Evolutionary conservation across 176 grass and related monocot genomes (phyloP).

Genomic region (Zizania latifolia): DNA sequence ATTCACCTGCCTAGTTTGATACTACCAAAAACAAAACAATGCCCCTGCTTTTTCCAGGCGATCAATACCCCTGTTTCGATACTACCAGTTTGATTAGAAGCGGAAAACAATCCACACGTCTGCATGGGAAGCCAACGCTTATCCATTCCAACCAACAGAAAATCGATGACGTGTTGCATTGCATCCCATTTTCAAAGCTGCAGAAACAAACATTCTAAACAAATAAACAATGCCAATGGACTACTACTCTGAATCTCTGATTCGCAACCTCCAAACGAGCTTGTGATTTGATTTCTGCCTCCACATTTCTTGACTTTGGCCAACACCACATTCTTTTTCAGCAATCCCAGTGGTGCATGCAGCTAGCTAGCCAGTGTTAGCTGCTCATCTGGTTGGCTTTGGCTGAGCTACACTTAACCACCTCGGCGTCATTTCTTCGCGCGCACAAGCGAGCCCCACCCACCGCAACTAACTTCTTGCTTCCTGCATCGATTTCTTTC

Average conservation of each 20-base stretch:
- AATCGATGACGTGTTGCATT: neutral
- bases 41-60: neutral
- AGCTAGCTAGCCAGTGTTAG: conserved; percentile 24
- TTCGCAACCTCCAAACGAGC: neutral
- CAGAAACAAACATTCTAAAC: neutral
- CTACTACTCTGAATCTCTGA: too few species aligned
- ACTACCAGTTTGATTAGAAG: neutral
- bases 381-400: conserved; percentile 48
- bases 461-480: conserved; percentile 46
- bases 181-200: neutral
- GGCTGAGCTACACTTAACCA: conserved; percentile 47
- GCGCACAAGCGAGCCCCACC: conserved; percentile 19
- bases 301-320: neutral
- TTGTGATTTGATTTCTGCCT: neutral
- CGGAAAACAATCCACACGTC: neutral
- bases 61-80: neutral
- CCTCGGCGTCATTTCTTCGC: conserved; percentile 24
- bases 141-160: neutral
- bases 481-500: neutral
- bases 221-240: neutral
- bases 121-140: neutral
- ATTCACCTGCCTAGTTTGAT: too few species aligned
- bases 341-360: neutral
- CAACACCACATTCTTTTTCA: neutral
- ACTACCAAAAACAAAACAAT: too few species aligned